These are phyloP conservation scores for Mangifera indica DNA, from an alignment of 345 rosid genomes.

Conservation along the genomic window DNA sequence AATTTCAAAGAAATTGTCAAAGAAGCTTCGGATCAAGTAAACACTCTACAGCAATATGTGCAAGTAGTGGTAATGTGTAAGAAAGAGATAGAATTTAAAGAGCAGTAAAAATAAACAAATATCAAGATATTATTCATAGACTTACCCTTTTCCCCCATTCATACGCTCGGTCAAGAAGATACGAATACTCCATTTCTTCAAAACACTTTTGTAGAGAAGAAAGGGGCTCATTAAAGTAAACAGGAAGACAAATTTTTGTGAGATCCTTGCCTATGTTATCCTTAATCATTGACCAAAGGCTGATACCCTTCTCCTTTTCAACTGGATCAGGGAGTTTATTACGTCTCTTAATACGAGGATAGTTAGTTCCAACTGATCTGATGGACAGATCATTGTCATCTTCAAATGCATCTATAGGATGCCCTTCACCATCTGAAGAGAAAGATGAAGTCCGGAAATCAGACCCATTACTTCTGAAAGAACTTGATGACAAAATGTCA, in stretches of 20 bases:
- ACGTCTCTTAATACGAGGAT: slow-evolving; percentile 73
- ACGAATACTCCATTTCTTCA: slow-evolving; percentile 96
- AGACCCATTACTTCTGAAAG: slow-evolving; percentile 83
- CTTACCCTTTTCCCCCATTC: slow-evolving; percentile 94
- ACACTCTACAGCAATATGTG: not conserved
- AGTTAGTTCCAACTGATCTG: slow-evolving; percentile 59
- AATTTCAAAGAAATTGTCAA: not conserved
- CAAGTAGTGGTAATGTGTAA: not conserved
- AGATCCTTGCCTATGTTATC: slow-evolving; percentile 99
- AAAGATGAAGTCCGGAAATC: slow-evolving; percentile 73
- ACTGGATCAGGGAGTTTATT: slow-evolving; percentile 89
- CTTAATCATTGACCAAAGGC: slow-evolving; percentile 99
- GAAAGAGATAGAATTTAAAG: no score
- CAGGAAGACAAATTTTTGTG: slow-evolving; percentile 97
- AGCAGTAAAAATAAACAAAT: not conserved
- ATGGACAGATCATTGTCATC: slow-evolving; percentile 72
- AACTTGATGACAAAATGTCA: slow-evolving; percentile 87
- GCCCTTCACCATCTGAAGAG: slow-evolving; percentile 73
- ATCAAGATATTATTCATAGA: slow-evolving; percentile 15
- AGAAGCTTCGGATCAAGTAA: not conserved
- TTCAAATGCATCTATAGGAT: slow-evolving; percentile 49
- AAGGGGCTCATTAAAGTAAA: slow-evolving; percentile 96
- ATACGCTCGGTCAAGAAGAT: slow-evolving; percentile 84
- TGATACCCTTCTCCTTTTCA: slow-evolving; percentile 88
- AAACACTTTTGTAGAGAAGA: slow-evolving; percentile 95